Evolutionary conservation across 768 basidiomycete species (phyloP), one percentile per base, ranked within the genome.

Genomic region (Rhodotorula paludigena): DNA sequence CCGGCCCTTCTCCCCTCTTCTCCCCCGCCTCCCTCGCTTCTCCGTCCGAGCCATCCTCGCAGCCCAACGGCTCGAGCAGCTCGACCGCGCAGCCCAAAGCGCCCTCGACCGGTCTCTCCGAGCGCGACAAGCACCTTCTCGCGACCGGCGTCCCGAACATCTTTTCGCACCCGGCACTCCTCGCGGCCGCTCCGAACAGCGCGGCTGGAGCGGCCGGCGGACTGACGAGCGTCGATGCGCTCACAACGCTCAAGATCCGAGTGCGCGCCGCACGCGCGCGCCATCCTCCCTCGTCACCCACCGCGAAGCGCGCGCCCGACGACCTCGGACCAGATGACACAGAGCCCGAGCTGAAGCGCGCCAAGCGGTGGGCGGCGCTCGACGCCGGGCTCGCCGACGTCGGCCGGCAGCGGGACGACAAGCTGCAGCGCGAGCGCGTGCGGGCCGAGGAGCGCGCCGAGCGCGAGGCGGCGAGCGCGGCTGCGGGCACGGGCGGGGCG

Each of bases 141-240:
- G 52, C 52, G 16, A 39, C 67, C 25, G 67, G 67, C 18, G 47
- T 55, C 7, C 67, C 67, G 38, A 68, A 68, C 35, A 33, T 53
- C 7, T 68, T 68, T 30, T 28, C 51, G 4, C 67, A 68, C 32
- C 52, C 62, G 28, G 28, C 35, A 3, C 30, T 57, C 39, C 16
- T 54, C 2, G 36, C 36, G 9, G 11, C 30, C 21, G 23, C 44
- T 15, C 18, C 32, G 9, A 5, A 16, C 0, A 39, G 12, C 14
- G 15, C 41, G 1, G 8, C 4, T 41, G 12, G 9, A 10, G 35
- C 14, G 36, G 49, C 20, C 44, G 59, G 35, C 21, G 36, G n/a
- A 16, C 12, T 11, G 11, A 39, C 39, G 21, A 48, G 33, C 54
- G 21, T 53, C 23, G 62, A 68, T 47, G 45, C 30, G 3, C 48